These are phyloP conservation scores for Rhodotorula mucilaginosa DNA, from an alignment of 1,284 basidiomycete genomes.

Conservation along the genomic window DNA sequence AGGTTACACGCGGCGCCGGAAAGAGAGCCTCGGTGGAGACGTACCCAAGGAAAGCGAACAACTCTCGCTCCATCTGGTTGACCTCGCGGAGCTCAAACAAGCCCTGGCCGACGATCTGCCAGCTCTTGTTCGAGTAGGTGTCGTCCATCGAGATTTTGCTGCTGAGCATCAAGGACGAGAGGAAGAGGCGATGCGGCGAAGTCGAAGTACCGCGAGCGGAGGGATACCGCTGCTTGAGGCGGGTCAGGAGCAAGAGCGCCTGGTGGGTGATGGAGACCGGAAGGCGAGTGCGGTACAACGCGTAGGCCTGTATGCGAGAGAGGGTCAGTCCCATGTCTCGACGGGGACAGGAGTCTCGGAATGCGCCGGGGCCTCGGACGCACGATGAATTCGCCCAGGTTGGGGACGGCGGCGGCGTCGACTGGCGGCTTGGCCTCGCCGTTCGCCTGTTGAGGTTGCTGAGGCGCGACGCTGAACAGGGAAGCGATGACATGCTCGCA, in stretches of 20 bases:
- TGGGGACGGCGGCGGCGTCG: constrained; percentile 23
- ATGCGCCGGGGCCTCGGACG: constrained; percentile 12
- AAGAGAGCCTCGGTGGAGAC: background rate
- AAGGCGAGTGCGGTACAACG: constrained; percentile 80
- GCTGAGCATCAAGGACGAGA: constrained; percentile 91
- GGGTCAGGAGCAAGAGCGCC: constrained; percentile 76
- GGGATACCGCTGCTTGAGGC: constrained; percentile 85
- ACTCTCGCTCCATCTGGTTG: constrained; percentile 93
- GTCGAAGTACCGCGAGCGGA: constrained; percentile 74
- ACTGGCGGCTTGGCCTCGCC: constrained; percentile 30
- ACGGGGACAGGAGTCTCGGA: background rate
- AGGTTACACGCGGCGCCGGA: background rate
- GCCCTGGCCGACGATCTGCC: constrained; percentile 87
- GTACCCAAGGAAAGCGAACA: constrained; percentile 75
- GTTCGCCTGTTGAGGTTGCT: constrained; percentile 13
- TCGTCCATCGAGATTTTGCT: constrained; percentile 77
- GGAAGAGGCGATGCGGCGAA: constrained; percentile 84
- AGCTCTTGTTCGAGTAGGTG: constrained; percentile 85
- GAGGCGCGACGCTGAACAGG: constrained; percentile 34
- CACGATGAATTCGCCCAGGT: constrained; percentile 46
- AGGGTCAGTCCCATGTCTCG: background rate
- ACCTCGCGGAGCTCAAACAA: constrained; percentile 87
- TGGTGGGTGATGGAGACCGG: constrained; percentile 79
- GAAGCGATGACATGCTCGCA: constrained; percentile 44
- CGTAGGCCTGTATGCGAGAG: constrained; percentile 60